These are phyloP conservation scores for Candida ponderosae DNA, from an alignment of 805 yeast species.

Conservation along the genomic window DNA sequence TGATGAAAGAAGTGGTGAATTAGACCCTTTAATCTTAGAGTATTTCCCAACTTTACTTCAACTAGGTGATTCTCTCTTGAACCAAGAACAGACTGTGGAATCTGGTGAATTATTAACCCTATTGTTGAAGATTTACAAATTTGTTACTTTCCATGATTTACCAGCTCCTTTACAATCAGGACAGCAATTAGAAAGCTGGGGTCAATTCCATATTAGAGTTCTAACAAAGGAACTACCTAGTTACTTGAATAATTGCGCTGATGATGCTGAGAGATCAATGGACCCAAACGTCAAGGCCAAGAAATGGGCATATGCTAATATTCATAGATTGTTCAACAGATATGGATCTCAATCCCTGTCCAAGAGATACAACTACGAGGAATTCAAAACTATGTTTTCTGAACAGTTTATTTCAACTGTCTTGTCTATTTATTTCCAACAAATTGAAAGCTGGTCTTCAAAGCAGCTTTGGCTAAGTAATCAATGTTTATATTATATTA, in stretches of 20 bases:
- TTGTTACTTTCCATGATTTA: constrained; percentile 63
- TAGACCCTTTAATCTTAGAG: constrained; percentile 46
- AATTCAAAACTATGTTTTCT: constrained; percentile 48
- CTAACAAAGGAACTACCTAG: constrained; percentile 53
- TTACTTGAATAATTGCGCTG: constrained; percentile 36
- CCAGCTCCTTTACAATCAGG: constrained; percentile 55
- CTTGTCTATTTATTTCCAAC: constrained; percentile 51
- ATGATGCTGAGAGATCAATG: constrained; percentile 40
- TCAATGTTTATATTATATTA: constrained; percentile 54
- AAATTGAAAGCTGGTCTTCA: constrained; percentile 68
- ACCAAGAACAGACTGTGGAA: constrained; percentile 30
- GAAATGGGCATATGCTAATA: constrained; percentile 85
- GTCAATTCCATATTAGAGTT: constrained; percentile 63
- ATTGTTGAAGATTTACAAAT: constrained; percentile 70
- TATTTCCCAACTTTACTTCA: constrained; percentile 60
- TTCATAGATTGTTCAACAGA: constrained; percentile 62
- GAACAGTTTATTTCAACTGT: constrained; percentile 67
- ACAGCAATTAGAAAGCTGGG: constrained; percentile 57
- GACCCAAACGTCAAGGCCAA: constrained; percentile 67
- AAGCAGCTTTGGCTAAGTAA: constrained; percentile 62
- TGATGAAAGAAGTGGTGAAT: constrained; percentile 34
- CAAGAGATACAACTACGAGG: constrained; percentile 46
- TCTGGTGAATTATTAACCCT: constrained; percentile 69
- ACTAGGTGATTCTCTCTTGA: constrained; percentile 51
- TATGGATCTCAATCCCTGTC: constrained; percentile 48